A percentile compares a stretch with the other conserved stretches of the same genome.
Evolutionary conservation across 768 basidiomycete genomes (phyloP).

Genomic region (Tricholoma furcatifolium): DNA sequence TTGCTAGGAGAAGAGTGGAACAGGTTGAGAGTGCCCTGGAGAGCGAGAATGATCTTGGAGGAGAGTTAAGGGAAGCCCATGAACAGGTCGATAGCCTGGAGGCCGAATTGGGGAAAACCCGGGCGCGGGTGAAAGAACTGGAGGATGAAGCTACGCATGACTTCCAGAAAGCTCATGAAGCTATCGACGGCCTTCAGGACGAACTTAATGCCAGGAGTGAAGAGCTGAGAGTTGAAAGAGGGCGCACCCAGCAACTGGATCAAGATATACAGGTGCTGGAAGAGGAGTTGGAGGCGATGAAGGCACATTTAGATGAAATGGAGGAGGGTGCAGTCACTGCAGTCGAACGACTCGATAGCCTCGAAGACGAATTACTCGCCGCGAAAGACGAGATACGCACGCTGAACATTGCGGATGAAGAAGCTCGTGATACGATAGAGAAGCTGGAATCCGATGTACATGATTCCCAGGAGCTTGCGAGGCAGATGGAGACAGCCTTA

Average conservation of each 20-base stretch:
- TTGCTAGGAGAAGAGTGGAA: conserved; percentile 55
- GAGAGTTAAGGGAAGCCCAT: conserved; percentile 65
- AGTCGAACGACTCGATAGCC: conserved; percentile 49
- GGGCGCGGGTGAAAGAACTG: conserved; percentile 55
- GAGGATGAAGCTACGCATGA: conserved; percentile 59
- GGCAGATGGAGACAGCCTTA: conserved; percentile 75
- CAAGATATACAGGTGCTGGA: conserved; percentile 38
- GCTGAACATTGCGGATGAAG: conserved; percentile 43
- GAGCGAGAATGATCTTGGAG: conserved; percentile 65
- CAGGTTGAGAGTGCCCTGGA: conserved; percentile 67
- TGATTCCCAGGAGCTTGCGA: conserved; percentile 52
- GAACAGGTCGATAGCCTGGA: conserved; percentile 53
- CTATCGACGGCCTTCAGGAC: conserved; percentile 41
- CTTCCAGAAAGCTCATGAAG: conserved; percentile 50
- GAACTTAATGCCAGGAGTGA: conserved; percentile 37
- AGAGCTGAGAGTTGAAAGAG: conserved; percentile 33
- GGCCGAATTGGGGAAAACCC: conserved; percentile 59
- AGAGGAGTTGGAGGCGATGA: conserved; percentile 46
- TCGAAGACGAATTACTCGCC: conserved; percentile 54
- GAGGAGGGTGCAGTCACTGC: conserved; percentile 57
- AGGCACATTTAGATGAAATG: conserved; percentile 54
- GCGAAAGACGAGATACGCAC: conserved; percentile 45
- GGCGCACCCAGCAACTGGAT: conserved; percentile 28
- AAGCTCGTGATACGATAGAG: conserved; percentile 47
- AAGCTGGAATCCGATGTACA: conserved; percentile 52